Evolutionary conservation across 2,329 filamentous ascomycete genomes (phyloP), one percentile per base, ranked within the genome.

Genomic region (Chaetothyriales sp.): DNA sequence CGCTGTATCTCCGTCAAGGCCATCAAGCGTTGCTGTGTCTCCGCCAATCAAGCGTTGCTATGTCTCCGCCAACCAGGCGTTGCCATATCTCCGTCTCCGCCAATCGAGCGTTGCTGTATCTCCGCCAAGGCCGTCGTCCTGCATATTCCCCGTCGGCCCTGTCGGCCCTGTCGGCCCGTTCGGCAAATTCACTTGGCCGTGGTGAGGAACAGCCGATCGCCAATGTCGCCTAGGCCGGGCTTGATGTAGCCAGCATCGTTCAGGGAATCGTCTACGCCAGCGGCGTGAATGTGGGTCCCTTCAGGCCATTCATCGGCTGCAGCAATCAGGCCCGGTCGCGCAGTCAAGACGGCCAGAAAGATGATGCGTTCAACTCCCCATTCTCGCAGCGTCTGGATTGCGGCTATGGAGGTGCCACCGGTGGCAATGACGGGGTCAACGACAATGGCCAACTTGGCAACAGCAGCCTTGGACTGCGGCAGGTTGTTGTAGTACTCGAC

Each of bases 401-500:
- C 90, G 0, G 90, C 90, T 28, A 81, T 83, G 53, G 86, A 86
- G 2, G 90, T 97, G 1, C 87, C 88, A 40, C 90, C 90, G 0
- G 92, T 97, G 1, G 90, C 92, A 64, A 97, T 94, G 60, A 97
- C 80, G 2, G 90, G 92, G 65, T 97, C 90, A 47, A 95, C 78
- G 51, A 95, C 73, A 64, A 95, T 85, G 54, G 89, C 89, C 10
- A 95, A 74, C 19, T 78, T 74, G 1, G 73, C 67, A 2, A 28
- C 58, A 45, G 43, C 58, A 50, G 43, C 65, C 59, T 45, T 63
- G 55, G 28, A 68, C 56, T 47, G 64, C 37, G 89, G 89, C 18
- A 95, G 82, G 69, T 95, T 95, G 75, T 95, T 95, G 78, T 95
- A 95, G 77, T 95, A 95, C 70, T 95, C 89, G 53, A 95, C 89